Evolutionary conservation across 768 basidiomycete species (phyloP), one percentile per base, ranked within the genome.

Genomic region (Lactarius tabidus): DNA sequence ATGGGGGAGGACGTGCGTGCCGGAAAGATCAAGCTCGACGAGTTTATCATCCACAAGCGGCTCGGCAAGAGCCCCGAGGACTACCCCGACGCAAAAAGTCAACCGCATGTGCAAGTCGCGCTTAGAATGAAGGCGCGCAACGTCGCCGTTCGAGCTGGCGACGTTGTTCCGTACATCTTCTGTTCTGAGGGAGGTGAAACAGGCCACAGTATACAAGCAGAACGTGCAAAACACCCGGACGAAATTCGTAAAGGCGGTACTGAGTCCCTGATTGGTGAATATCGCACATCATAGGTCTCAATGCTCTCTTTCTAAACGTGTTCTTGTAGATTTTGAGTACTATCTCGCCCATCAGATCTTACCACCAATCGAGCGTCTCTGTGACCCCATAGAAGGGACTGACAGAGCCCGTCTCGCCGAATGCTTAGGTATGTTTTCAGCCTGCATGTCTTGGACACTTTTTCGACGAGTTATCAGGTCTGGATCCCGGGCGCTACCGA

Each of bases 31-130:
- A 88, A 87, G 60, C 72, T 95, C n/a, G 97, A 98, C 2, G 93
- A 98, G 60, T 96, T 95, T 77, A 94, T 95, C 71, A 85, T 99
- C 72, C 87, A 85, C 82, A 99, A 99, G 94, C 90, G 97, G 61
- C 81, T 99, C 61, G 93, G 97, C 17, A 98, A 98, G 79, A 93
- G 93, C 67, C 96, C 96, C 0, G 91, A 96, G 70, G 95, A 97
- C 71, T 99, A 98, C 73, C 95, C 96, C 0, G 96, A 98, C 73
- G 90, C 86, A 8, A 98, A 98, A 76, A 87, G 81, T 43, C 95
- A 95, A 71, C 97, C 97, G 1, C 97, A 99, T 71, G 96, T 98
- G 1, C 95, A 97, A 72, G 97, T 99, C 20, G 96, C 95, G 0
- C 78, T 97, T 57, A 83, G 91, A 43, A 84, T 96, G 88, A 95